These are phyloP conservation scores for Venturia pyrina DNA, from an alignment of 2,329 filamentous ascomycete genomes.

Conservation along the genomic window DNA sequence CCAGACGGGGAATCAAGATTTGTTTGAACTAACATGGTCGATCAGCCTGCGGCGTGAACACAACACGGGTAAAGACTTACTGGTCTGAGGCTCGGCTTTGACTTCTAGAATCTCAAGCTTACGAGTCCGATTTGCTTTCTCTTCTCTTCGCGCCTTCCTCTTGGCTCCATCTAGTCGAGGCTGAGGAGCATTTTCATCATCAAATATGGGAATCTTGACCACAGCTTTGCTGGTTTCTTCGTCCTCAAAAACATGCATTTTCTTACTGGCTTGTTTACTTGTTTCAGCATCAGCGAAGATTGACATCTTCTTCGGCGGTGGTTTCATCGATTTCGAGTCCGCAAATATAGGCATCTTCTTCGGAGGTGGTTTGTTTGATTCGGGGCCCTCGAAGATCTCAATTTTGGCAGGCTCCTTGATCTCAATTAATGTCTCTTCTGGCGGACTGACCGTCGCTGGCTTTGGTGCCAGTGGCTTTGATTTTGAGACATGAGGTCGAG, in stretches of 20 bases:
- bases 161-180: constrained; percentile 43
- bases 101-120: constrained; percentile 70
- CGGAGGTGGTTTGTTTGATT: neutral
- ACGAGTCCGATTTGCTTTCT: constrained; percentile 38
- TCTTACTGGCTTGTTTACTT: neutral
- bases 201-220: constrained; percentile 10
- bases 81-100: constrained; percentile 80
- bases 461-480: neutral
- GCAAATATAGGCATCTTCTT: constrained; percentile 1
- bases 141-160: constrained; percentile 38
- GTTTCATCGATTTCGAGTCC: neutral
- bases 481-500: neutral
- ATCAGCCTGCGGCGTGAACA: constrained; percentile 6
- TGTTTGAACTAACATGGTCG: constrained; percentile 61
- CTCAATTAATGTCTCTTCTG: constrained; percentile 1
- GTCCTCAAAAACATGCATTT: constrained; percentile 6
- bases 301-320: constrained; percentile 4
- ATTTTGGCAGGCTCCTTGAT: neutral
- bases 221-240: neutral
- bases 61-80: constrained; percentile 41
- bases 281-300: neutral
- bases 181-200: constrained; percentile 18
- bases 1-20: constrained; percentile 83
- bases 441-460: neutral
- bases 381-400: neutral